A percentile compares a stretch with the other conserved stretches of the same genome.
Conservation (phyloP, 345 rosid species). For the Sonneratia caseolaris region DNA sequence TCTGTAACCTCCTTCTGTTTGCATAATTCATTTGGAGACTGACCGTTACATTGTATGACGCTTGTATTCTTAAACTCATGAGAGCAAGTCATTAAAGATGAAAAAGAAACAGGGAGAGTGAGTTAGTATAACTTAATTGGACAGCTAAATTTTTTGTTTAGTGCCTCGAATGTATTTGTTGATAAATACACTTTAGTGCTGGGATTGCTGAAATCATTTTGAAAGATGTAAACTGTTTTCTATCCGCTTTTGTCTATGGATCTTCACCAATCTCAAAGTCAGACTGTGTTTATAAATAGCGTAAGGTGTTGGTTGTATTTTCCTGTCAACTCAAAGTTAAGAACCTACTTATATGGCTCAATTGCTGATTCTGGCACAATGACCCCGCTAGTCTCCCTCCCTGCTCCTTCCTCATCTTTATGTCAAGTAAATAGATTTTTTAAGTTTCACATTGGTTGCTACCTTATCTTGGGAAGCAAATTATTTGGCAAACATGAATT, state of each 20-base stretch:
- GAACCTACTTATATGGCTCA: background rate
- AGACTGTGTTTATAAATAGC: background rate
- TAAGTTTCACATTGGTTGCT: background rate
- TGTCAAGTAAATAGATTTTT: background rate
- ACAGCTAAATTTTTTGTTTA: background rate
- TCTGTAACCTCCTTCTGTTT: background rate
- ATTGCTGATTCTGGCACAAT: background rate
- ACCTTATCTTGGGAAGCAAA: background rate
- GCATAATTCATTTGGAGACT: background rate
- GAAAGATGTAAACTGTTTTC: background rate
- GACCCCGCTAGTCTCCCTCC: background rate
- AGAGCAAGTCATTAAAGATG: background rate
- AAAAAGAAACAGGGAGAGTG: background rate
- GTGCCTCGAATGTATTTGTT: background rate
- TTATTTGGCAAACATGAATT: background rate
- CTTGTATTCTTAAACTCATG: background rate
- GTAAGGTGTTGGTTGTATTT: background rate
- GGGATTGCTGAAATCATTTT: background rate
- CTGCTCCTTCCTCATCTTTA: background rate
- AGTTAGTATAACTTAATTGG: background rate
- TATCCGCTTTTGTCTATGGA: background rate
- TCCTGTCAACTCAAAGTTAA: background rate
- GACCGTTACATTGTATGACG: too few relatives aligned
- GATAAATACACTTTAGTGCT: background rate
- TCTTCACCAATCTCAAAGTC: background rate